Base-by-base conservation (phyloP, 2,329 filamentous ascomycete genomes). In the Acephala macrosclerotiorum region DNA sequence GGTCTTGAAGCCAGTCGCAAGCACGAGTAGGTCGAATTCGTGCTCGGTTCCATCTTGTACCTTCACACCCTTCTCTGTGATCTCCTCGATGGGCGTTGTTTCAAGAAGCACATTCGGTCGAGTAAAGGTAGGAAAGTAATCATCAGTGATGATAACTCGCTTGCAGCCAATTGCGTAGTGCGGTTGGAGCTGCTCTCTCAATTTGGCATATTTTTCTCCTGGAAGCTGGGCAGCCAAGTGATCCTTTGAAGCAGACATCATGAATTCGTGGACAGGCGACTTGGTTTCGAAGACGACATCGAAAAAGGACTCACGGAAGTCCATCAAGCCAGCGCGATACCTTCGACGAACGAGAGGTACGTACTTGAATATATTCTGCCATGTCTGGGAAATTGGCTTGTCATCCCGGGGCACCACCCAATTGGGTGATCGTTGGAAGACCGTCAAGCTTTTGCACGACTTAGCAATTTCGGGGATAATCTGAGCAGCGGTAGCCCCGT, bases 371-470 rank as follows among this genome's bases (percentile, higher is more conserved):
- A 69, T 53, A 4, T 65, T 60, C 58, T 66, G 65, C 16, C 64
- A 65, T n/a, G 58, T 33, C 20, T 67, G 63, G 1, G 82, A 79
- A 2, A 88, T 80, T 0, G 79, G 75, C 1, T 74, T 76, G 64
- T 89, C 86, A 2, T 77, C 66, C 18, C 86, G 83, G 3, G 86
- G 85, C 2, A 86, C 79, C 6, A 88, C 75, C 85, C 85, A 89
- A 70, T 88, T 88, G 0, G 87, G 84, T 0, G 84, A 85, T 18
- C 87, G 79, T 71, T 89, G 86, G 73, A 85, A 88, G 16, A 89
- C 76, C 0, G 82, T 83, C 18, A 89, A 74, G 14, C 81, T 77
- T 2, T 80, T 78, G 11, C 82, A 83, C 2, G 80, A 77, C 51
- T 84, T 83, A 2, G 82, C 81, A 38, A 88, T 79, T 60, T 87